Conservation (phyloP, 306 rosid species). For the Quercus cerris region DNA sequence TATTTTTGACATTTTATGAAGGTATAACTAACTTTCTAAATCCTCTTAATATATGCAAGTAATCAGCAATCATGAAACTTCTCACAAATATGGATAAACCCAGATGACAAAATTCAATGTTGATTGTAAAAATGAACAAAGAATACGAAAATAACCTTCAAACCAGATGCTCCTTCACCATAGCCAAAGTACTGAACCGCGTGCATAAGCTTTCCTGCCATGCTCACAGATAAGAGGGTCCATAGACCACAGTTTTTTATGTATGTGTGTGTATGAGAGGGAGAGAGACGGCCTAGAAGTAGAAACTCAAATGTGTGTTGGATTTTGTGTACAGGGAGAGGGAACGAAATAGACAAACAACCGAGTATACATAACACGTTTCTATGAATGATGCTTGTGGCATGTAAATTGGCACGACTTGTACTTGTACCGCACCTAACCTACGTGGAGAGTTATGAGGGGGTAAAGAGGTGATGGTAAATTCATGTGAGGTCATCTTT, state of each 20-base stretch:
- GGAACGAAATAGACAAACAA: too few species aligned
- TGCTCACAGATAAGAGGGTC: not conserved
- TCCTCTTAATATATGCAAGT: too few species aligned
- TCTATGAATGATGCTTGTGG: too few species aligned
- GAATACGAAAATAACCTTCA: not conserved
- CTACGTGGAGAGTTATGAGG: rapidly evolving
- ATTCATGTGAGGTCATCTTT: rapidly evolving
- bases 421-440: rapidly evolving
- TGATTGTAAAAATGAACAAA: not conserved
- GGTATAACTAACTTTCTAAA: too few species aligned
- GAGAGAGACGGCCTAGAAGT: not conserved
- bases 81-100: too few species aligned
- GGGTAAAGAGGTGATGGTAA: rapidly evolving
- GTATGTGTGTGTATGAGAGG: too few species aligned
- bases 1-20: too few species aligned
- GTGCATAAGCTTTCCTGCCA: not conserved
- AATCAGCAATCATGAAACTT: too few species aligned
- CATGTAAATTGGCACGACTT: too few species aligned
- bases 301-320: too few species aligned
- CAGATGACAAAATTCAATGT: not conserved
- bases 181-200: not conserved
- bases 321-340: too few species aligned
- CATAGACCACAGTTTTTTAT: not conserved
- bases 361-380: too few species aligned
- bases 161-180: not conserved